phyloP scores from a whole-genome alignment of 1,284 basidiomycete genomes.

The Ustilago esculenta region DNA sequence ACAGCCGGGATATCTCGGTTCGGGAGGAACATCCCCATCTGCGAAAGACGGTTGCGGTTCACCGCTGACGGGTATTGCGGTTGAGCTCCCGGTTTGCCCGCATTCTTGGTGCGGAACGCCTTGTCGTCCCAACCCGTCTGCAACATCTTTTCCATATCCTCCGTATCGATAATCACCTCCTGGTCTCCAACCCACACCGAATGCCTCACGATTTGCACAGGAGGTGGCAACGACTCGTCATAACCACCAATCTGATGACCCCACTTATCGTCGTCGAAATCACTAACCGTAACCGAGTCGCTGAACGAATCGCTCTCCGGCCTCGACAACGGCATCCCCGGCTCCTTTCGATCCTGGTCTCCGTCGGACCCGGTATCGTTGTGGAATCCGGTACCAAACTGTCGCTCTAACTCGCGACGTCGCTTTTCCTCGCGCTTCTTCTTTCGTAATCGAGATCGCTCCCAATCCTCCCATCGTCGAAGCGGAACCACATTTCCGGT shows the following conservation, averaged over 20 bases:
- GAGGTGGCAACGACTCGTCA: slow-evolving; percentile 57
- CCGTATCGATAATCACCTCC: slow-evolving; percentile 51
- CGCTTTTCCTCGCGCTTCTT: slow-evolving; percentile 87
- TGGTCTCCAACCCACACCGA: slow-evolving; percentile 55
- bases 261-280: slow-evolving; percentile 88
- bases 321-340: slow-evolving; percentile 30
- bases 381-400: slow-evolving; percentile 75
- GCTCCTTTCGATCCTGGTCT: slow-evolving; percentile 41
- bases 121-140: slow-evolving; percentile 58
- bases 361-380: slow-evolving; percentile 70
- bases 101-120: slow-evolving; percentile 22
- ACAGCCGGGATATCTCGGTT: slow-evolving; percentile 36
- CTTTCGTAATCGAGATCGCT: slow-evolving; percentile 92
- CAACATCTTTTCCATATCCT: slow-evolving; percentile 62
- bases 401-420: slow-evolving; percentile 59
- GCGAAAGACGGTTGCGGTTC: slow-evolving; percentile 29
- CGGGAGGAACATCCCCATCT: slow-evolving; percentile 38
- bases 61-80: slow-evolving; percentile 40
- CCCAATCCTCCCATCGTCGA: slow-evolving; percentile 99
- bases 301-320: slow-evolving; percentile 46
- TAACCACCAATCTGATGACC: slow-evolving; percentile 71
- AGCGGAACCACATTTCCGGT: slow-evolving; percentile 79
- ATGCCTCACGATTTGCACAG: slow-evolving; percentile 56
- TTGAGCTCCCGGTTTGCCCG: slow-evolving; percentile 16
- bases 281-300: slow-evolving; percentile 36